These are phyloP conservation scores for Pseudogymnoascus sp. DNA, from an alignment of 2,329 filamentous ascomycete species.

Conservation along the genomic window DNA sequence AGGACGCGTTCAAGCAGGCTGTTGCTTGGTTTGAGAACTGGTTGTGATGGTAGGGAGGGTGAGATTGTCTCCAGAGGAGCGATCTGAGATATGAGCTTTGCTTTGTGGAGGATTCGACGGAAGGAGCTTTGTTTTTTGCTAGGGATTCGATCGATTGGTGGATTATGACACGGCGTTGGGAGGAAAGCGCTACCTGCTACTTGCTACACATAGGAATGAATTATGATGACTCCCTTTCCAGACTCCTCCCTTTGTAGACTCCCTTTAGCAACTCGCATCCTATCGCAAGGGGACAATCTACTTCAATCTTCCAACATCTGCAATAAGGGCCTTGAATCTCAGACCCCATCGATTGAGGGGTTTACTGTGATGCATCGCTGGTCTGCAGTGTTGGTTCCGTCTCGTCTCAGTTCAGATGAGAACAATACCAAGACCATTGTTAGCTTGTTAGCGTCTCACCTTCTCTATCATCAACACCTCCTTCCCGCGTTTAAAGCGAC, in stretches of 20 bases:
- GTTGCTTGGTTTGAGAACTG: slow-evolving; percentile 68
- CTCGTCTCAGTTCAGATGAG: not conserved
- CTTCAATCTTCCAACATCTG: not conserved
- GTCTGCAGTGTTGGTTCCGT: not conserved
- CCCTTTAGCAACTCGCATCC: not conserved
- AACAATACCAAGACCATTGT: not conserved
- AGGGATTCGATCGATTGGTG: not conserved
- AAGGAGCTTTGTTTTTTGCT: not conserved
- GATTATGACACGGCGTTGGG: not conserved
- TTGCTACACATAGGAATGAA: not conserved
- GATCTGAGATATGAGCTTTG: not conserved
- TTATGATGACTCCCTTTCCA: not conserved
- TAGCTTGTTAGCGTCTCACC: not conserved
- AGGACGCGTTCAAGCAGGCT: slow-evolving; percentile 73
- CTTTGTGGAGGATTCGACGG: not conserved
- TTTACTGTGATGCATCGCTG: not conserved
- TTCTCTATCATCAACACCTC: not conserved
- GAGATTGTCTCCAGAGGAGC: not conserved
- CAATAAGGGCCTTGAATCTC: not conserved
- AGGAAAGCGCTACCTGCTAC: not conserved
- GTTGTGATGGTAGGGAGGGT: slow-evolving; percentile 9
- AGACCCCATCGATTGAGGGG: not conserved
- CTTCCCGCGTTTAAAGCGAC: not conserved
- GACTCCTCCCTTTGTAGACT: not conserved
- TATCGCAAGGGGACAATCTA: not conserved